Percentiles rank a stretch among this genome's conserved stretches.
Conservation (phyloP, 371 early-diverging fungal species). For the Rhizopus stolonifer region DNA sequence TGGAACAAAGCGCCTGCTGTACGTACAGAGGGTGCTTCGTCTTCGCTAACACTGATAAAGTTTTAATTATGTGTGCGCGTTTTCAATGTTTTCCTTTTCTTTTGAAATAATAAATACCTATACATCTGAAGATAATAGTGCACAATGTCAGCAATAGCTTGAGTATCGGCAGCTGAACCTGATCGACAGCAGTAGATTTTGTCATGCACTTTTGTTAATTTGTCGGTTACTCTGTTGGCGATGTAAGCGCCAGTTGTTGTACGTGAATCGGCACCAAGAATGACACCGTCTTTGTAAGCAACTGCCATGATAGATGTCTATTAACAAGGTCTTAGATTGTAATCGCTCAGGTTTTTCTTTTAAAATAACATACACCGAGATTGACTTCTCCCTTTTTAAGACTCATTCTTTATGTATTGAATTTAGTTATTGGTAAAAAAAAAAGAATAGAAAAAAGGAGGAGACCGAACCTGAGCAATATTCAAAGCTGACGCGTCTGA, state of each 20-base stretch:
- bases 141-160: conserved; percentile 96
- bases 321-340: neutral
- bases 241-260: conserved; percentile 97
- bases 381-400: conserved; percentile 94
- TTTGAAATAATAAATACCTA: conserved; percentile 51
- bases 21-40: conserved; percentile 83
- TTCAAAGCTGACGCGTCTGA: conserved; percentile 1
- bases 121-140: conserved; percentile 92
- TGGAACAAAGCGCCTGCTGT: conserved; percentile 94
- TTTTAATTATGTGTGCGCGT: neutral
- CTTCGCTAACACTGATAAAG: conserved; percentile 75
- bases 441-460: neutral
- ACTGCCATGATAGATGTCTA: conserved; percentile 99
- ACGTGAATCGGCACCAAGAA: conserved; percentile 99
- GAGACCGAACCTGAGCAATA: neutral
- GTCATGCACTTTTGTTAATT: conserved; percentile 97
- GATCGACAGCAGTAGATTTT: conserved; percentile 97
- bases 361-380: conserved; percentile 75
- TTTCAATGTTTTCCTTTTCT: neutral
- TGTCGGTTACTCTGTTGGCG: conserved; percentile 98
- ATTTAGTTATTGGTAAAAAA: neutral
- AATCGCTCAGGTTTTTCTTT: neutral
- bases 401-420: conserved; percentile 36
- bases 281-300: conserved; percentile 92
- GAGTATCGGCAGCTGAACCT: conserved; percentile 99